Percentiles rank a stretch among this genome's conserved stretches.
Conservation (phyloP, 805 yeast genomes). For the Yamadazyma sp. region DNA sequence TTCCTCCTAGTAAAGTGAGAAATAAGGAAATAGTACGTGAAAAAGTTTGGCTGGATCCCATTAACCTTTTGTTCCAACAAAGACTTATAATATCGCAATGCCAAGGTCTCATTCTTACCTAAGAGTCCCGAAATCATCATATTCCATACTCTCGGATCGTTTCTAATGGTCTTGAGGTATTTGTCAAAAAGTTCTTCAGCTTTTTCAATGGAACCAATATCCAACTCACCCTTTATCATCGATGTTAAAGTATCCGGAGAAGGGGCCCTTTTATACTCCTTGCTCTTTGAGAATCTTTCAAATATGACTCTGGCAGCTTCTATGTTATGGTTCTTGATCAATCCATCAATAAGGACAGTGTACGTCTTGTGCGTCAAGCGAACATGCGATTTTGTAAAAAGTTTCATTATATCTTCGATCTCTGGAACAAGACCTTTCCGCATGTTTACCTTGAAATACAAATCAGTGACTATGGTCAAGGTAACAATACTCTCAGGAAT, state of each 20-base stretch:
- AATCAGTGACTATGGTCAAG: slow-evolving; percentile 57
- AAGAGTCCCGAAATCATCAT: slow-evolving; percentile 35
- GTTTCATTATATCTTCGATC: slow-evolving; percentile 39
- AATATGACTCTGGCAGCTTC: slow-evolving; percentile 54
- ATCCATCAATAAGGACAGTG: slow-evolving; percentile 53
- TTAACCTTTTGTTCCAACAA: slow-evolving; percentile 21
- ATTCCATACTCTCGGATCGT: slow-evolving; percentile 43
- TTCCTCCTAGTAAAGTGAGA: slow-evolving; percentile 34
- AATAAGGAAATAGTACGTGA: slow-evolving; percentile 49
- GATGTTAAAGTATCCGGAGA: slow-evolving; percentile 40
- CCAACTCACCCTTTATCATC: slow-evolving; percentile 48
- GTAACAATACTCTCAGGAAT: slow-evolving; percentile 62
- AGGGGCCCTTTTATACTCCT: slow-evolving; percentile 28
- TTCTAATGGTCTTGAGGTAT: slow-evolving; percentile 24
- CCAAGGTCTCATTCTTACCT: slow-evolving; percentile 34
- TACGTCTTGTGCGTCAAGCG: slow-evolving; percentile 46
- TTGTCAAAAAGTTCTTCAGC: slow-evolving; percentile 34
- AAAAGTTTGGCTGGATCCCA: slow-evolving; percentile 44
- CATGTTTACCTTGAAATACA: slow-evolving; percentile 46
- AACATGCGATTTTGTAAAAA: slow-evolving; percentile 33
- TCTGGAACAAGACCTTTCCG: slow-evolving; percentile 45
- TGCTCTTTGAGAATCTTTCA: slow-evolving; percentile 20
- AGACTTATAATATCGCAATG: slow-evolving; percentile 44
- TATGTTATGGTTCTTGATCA: slow-evolving; percentile 49
- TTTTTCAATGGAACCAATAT: slow-evolving; percentile 32